phyloP scores from a whole-genome alignment of 805 yeast genomes.

The Zygoascus flipseniorum region DNA sequence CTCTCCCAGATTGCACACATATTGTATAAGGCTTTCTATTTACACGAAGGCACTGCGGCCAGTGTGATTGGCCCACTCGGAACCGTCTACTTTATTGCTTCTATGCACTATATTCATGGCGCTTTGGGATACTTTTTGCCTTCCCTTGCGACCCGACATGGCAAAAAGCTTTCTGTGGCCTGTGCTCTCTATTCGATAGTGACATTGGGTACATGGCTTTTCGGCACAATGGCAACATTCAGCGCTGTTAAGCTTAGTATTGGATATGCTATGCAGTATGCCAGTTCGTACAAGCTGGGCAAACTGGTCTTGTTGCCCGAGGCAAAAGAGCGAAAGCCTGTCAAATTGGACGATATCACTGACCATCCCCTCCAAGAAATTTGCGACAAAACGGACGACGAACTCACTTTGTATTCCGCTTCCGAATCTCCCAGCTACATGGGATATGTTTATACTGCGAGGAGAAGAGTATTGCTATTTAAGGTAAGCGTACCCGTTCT shows the following conservation, averaged over 20 bases:
- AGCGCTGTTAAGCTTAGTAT: neutral
- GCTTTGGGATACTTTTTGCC: neutral
- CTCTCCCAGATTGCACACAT: neutral
- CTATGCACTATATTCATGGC: neutral
- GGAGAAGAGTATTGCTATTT: neutral
- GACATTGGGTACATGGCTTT: neutral
- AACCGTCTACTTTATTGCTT: neutral
- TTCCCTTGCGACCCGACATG: neutral
- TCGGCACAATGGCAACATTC: neutral
- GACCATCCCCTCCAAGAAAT: neutral
- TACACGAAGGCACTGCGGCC: neutral
- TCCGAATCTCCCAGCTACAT: neutral
- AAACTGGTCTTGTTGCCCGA: neutral
- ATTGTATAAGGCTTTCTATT: neutral
- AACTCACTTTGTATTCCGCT: neutral
- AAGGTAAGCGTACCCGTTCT: neutral
- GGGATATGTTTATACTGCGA: neutral
- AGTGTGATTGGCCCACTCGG: neutral
- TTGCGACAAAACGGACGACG: neutral
- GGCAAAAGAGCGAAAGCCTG: neutral
- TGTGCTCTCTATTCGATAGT: neutral
- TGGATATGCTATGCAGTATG: neutral
- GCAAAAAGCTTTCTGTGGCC: neutral
- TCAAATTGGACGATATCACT: neutral
- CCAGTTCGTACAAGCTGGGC: neutral